Percentiles rank a stretch among this genome's conserved stretches.
Conservation (phyloP, 1,139 yeast species). For the Arxiozyma bovina region DNA sequence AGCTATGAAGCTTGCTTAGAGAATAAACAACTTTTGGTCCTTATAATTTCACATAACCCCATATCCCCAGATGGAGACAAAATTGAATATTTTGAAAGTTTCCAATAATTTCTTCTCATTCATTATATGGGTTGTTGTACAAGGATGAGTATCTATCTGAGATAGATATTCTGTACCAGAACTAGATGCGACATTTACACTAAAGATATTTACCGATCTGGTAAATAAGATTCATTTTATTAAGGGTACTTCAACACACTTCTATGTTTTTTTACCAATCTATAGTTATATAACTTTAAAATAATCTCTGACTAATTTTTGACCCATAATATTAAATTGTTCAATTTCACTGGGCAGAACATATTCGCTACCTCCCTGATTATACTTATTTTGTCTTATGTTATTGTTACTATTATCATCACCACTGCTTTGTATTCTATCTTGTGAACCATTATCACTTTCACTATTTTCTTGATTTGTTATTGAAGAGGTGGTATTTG, state of each 20-base stretch:
- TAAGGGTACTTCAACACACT: too few relatives aligned
- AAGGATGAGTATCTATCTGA: too few relatives aligned
- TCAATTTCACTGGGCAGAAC: conserved; percentile 18
- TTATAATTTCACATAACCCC: too few relatives aligned
- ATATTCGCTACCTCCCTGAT: conserved; percentile 9
- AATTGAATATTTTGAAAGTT: too few relatives aligned
- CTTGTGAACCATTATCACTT: background rate
- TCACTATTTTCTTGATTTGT: background rate
- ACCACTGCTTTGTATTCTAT: background rate
- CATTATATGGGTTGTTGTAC: background rate
- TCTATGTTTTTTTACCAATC: background rate
- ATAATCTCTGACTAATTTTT: conserved; percentile 13
- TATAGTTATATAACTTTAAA: conserved; percentile 10
- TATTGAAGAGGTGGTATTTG: background rate
- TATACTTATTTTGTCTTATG: background rate
- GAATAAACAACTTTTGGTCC: too few relatives aligned
- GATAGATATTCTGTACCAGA: too few relatives aligned
- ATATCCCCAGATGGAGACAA: too few relatives aligned
- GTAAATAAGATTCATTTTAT: too few relatives aligned
- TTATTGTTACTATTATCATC: background rate
- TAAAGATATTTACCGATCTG: too few relatives aligned
- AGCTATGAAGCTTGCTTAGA: too few relatives aligned
- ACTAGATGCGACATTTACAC: too few relatives aligned
- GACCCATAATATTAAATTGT: conserved; percentile 20
- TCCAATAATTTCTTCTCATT: too few relatives aligned